Conservation (phyloP, 1,284 basidiomycete species). For the Ganoderma resinaceum region DNA sequence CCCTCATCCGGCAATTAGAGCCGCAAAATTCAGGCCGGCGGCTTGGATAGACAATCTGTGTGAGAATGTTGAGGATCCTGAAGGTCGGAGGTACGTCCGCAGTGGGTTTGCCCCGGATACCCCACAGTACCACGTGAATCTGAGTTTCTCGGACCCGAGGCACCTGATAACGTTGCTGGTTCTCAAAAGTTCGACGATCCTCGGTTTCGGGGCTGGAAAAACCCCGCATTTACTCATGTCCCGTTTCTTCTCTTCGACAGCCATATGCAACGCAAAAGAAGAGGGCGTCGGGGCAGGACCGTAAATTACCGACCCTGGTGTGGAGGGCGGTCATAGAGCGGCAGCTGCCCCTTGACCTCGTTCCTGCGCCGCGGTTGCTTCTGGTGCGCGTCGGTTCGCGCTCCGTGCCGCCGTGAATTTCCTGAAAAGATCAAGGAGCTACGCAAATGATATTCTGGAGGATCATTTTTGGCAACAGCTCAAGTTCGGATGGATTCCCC, state of each 20-base stretch:
- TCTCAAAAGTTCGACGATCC: not conserved
- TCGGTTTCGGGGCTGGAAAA: not conserved
- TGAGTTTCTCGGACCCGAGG: slow-evolving; percentile 5
- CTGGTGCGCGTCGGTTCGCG: not conserved
- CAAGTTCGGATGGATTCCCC: not conserved
- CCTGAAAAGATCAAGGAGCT: not conserved
- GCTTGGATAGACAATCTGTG: slow-evolving; percentile 22
- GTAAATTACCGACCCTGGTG: not conserved
- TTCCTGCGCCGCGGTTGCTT: not conserved
- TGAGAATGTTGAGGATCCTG: not conserved
- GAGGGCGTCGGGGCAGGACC: not conserved
- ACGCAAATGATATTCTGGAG: not conserved
- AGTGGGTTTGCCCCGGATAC: not conserved
- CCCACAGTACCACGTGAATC: not conserved
- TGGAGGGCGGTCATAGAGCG: not conserved
- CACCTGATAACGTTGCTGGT: not conserved
- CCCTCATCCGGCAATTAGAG: slow-evolving; percentile 16
- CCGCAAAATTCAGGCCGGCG: slow-evolving; percentile 7
- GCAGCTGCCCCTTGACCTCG: slow-evolving; percentile 1
- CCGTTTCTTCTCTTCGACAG: not conserved
- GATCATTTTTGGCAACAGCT: not conserved
- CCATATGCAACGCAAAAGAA: not conserved
- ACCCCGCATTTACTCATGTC: not conserved
- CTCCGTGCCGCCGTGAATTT: not conserved
- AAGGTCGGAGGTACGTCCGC: not conserved